Percentiles rank a stretch among this genome's conserved stretches.
phyloP scores from a whole-genome alignment of 176 grass and related monocot genomes.

The Raddia distichophylla region DNA sequence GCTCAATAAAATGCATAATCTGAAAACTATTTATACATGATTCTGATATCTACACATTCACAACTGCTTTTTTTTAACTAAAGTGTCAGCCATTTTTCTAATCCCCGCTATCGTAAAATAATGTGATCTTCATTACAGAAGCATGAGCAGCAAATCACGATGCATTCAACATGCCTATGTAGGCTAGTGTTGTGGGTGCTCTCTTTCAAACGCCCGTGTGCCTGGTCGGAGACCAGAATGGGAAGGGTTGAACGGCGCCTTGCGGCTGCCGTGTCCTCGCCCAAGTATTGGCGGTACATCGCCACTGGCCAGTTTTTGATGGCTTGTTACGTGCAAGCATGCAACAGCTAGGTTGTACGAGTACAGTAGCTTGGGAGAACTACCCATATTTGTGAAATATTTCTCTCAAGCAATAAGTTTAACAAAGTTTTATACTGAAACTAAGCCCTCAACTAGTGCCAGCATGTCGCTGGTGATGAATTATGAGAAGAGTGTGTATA shows the following conservation, averaged over 20 bases:
- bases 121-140: constrained; percentile 3
- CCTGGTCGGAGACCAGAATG: no score
- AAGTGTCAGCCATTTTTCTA: not conserved
- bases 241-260: no score
- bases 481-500: not conserved
- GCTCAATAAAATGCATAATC: not conserved
- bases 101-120: not conserved
- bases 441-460: not conserved
- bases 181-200: no score
- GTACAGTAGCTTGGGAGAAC: not conserved
- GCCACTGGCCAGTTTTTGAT: no score
- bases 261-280: no score
- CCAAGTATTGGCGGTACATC: no score
- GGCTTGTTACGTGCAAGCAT: no score
- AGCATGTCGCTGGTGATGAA: not conserved
- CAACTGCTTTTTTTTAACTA: constrained; percentile 2
- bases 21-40: not conserved
- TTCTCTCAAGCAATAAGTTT: not conserved
- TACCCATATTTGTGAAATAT: not conserved
- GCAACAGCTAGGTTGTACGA: not conserved
- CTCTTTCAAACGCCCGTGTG: no score
- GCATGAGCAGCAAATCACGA: not conserved
- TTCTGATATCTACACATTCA: not conserved
- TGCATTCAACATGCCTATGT: not conserved
- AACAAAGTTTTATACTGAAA: not conserved